Evolutionary conservation across 331 rosid species (phyloP).

Genomic region (Spiraea crenata): DNA sequence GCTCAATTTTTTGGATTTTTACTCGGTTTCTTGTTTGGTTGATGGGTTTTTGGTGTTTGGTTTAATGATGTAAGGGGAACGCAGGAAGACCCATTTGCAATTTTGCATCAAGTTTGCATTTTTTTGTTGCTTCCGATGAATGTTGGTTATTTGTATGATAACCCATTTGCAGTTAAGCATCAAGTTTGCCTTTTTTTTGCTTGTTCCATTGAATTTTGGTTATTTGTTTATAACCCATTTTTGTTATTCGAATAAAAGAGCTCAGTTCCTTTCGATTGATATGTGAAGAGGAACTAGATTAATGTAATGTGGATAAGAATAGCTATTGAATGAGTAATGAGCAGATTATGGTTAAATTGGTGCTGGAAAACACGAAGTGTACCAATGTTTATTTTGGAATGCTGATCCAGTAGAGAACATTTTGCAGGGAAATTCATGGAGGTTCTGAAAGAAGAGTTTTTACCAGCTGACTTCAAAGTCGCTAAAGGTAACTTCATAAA

Average conservation of each 20-base stretch:
- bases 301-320: neutral
- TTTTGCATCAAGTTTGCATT: neutral
- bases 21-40: neutral
- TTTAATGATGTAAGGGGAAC: neutral
- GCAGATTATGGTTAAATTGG: neutral
- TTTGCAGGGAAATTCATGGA: constrained; percentile 33
- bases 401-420: neutral
- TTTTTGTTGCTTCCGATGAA: neutral
- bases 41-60: constrained; percentile 4
- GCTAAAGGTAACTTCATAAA: constrained; percentile 23
- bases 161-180: neutral
- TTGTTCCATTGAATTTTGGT: neutral
- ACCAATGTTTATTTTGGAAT: neutral
- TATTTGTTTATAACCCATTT: neutral
- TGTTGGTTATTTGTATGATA: neutral
- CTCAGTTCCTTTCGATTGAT: neutral
- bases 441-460: constrained; percentile 24
- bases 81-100: neutral
- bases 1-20: neutral
- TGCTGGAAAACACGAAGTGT: constrained; percentile 3
- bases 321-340: neutral
- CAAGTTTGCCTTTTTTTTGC: neutral
- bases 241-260: neutral
- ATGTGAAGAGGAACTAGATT: neutral
- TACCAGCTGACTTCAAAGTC: constrained; percentile 33